phyloP scores from a whole-genome alignment of 805 yeast species.

The Hermanozyma aechmeae region DNA sequence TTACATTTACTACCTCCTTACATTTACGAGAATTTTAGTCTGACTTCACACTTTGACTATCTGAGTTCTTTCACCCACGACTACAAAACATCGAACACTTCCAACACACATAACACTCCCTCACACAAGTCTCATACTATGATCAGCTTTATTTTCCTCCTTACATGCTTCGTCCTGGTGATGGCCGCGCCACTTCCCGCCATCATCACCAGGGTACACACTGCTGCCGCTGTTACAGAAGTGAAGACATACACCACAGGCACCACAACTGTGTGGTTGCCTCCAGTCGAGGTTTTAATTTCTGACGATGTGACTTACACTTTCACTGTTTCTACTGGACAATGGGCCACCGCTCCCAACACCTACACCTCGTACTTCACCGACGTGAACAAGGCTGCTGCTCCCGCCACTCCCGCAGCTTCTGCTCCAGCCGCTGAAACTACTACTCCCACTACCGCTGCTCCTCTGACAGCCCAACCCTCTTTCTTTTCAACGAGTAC shows the following conservation, averaged over 20 bases:
- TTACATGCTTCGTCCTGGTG: no score
- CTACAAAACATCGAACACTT: no score
- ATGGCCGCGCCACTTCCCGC: conserved; percentile 30
- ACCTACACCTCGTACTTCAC: conserved; percentile 18
- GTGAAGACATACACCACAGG: conserved; percentile 30
- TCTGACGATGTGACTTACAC: conserved; percentile 46
- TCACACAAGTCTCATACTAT: no score
- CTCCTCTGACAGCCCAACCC: conserved; percentile 10
- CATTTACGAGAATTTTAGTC: no score
- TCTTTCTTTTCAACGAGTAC: no score
- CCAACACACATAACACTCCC: no score
- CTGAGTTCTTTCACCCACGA: no score
- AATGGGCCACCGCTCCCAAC: conserved; percentile 22
- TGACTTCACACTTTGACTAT: no score
- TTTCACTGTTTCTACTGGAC: conserved; percentile 26
- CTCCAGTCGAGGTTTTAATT: conserved; percentile 43
- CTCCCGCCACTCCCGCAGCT: conserved; percentile 9
- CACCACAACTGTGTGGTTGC: conserved; percentile 39
- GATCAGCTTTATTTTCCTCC: no score
- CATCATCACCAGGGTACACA: conserved; percentile 43
- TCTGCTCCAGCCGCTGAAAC: conserved; percentile 6
- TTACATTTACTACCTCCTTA: no score
- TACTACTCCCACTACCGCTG: conserved; percentile 4
- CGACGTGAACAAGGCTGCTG: conserved; percentile 2
- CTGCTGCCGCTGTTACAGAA: conserved; percentile 46